A percentile compares a stretch with the other conserved stretches of the same genome.
Evolutionary conservation across 2,329 filamentous ascomycete species (phyloP).

Genomic region (Trichoderma harzianum): DNA sequence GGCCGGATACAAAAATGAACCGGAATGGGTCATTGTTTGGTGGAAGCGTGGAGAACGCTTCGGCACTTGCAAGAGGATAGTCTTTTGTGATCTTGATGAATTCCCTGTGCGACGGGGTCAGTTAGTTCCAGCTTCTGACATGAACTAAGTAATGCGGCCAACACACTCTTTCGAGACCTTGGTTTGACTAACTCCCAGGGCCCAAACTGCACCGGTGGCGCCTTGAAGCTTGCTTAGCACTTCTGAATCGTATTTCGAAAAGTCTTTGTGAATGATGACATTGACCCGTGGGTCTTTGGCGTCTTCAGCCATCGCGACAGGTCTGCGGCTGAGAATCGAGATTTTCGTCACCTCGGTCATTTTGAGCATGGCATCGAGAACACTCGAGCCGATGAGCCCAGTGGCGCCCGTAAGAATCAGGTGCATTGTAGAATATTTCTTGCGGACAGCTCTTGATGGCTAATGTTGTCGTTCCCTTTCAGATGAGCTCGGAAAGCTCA

Average conservation of each 20-base stretch:
- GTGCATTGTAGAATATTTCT: not conserved
- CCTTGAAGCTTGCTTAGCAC: constrained; percentile 12
- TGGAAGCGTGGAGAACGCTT: not conserved
- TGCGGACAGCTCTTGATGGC: not conserved
- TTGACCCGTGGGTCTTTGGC: constrained; percentile 4
- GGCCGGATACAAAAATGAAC: constrained; percentile 1
- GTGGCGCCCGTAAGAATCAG: constrained; percentile 19
- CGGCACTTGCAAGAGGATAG: not conserved
- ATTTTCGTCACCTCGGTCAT: constrained; percentile 17
- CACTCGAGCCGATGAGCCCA: constrained; percentile 15
- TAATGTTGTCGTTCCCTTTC: not conserved
- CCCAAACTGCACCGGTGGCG: constrained; percentile 17
- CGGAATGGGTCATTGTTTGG: not conserved
- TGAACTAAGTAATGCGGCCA: too few relatives aligned
- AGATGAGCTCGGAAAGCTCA: not conserved
- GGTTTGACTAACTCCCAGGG: not conserved
- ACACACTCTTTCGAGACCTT: constrained; percentile 9
- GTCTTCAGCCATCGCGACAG: constrained; percentile 16
- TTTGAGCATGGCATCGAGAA: constrained; percentile 17
- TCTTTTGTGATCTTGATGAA: not conserved
- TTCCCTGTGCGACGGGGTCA: not conserved
- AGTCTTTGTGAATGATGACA: constrained; percentile 19
- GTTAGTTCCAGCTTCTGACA: not conserved
- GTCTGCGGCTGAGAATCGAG: constrained; percentile 17
- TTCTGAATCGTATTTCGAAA: constrained; percentile 10